These are phyloP conservation scores for Verticillium nonalfalfae DNA, from an alignment of 2,329 filamentous ascomycete genomes.

Conservation along the genomic window DNA sequence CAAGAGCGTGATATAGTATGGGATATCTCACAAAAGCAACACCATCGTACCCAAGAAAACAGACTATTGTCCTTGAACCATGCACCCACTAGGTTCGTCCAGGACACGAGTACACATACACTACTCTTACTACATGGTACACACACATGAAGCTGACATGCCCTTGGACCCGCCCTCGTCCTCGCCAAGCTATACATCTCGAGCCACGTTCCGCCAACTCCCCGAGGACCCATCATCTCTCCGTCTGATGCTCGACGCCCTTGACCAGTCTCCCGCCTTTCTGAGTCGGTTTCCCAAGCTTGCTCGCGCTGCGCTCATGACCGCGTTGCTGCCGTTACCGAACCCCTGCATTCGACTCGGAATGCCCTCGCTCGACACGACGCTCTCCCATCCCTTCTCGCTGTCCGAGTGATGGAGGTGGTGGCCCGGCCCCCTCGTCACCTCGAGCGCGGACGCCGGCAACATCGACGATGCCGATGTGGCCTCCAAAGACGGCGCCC, in stretches of 20 bases:
- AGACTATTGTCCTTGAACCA: no score
- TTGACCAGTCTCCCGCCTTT: conserved; percentile 39
- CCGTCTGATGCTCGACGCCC: conserved; percentile 32
- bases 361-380: conserved; percentile 16
- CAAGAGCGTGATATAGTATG: no score
- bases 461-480: conserved; percentile 13
- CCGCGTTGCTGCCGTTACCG: conserved; percentile 16
- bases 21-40: no score
- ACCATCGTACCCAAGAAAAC: no score
- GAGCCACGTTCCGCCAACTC: neutral
- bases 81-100: no score
- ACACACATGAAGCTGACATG: neutral
- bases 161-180: neutral
- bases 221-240: conserved; percentile 10
- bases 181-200: neutral
- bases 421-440: conserved; percentile 4
- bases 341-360: conserved; percentile 8
- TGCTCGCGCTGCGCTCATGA: conserved; percentile 31
- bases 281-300: conserved; percentile 44
- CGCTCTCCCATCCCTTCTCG: conserved; percentile 28
- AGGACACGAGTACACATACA: neutral
- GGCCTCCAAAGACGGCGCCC: neutral
- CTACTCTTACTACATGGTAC: neutral
- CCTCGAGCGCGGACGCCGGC: conserved; percentile 19
- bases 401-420: conserved; percentile 24